Percentiles rank a stretch among this genome's conserved stretches.
Conservation (phyloP, 805 yeast genomes). For the Schwanniomyces occidentalis region DNA sequence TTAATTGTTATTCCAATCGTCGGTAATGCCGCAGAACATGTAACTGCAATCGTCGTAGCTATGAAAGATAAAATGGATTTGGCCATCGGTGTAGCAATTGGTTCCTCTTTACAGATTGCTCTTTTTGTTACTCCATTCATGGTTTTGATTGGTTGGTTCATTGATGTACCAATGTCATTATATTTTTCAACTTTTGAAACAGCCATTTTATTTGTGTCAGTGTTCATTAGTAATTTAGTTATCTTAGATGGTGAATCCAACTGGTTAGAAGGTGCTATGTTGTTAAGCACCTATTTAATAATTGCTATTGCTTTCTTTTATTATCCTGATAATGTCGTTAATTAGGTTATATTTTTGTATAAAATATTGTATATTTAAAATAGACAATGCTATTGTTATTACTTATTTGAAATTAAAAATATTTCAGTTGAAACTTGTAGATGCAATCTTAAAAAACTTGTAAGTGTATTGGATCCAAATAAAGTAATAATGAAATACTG, state of each 20-base stretch:
- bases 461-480: too few species aligned
- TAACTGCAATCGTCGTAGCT: conserved; percentile 93
- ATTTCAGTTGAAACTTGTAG: too few species aligned
- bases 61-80: conserved; percentile 96
- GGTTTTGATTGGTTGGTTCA: conserved; percentile 91
- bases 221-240: conserved; percentile 81
- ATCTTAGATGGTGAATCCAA: conserved; percentile 93
- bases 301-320: conserved; percentile 88
- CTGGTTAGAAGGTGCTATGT: conserved; percentile 96
- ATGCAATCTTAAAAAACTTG: too few species aligned
- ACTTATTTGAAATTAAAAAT: too few species aligned
- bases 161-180: conserved; percentile 89
- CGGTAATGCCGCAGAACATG: conserved; percentile 99
- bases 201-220: conserved; percentile 85
- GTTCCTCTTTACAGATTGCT: conserved; percentile 93
- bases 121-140: conserved; percentile 93
- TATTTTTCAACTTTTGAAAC: conserved; percentile 93
- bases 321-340: conserved; percentile 60
- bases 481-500: too few species aligned
- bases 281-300: conserved; percentile 80
- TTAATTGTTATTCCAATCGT: conserved; percentile 92
- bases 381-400: background rate
- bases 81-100: conserved; percentile 95
- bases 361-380: background rate
- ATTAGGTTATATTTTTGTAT: background rate